Percentiles rank a stretch among this genome's conserved stretches.
These are phyloP conservation scores for Helianthus tuberosus DNA, from an alignment of 129 eudicot genomes.

Conservation along the genomic window DNA sequence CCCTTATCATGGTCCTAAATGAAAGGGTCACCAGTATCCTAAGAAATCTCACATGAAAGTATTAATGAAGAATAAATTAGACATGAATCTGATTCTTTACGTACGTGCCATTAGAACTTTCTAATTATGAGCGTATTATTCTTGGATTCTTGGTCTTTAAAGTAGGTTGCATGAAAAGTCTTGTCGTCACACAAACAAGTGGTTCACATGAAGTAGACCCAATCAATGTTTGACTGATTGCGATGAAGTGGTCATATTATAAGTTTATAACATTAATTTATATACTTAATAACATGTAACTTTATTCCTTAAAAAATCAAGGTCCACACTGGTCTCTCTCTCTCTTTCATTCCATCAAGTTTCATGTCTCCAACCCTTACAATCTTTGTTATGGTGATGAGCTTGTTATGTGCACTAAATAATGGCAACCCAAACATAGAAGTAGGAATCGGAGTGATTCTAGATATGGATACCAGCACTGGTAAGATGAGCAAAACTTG, in stretches of 20 bases:
- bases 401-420: background rate
- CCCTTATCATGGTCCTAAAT: background rate
- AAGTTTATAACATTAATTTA: too few species aligned
- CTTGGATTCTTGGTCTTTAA: background rate
- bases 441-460: conserved; percentile 5
- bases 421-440: background rate
- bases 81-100: background rate
- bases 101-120: background rate
- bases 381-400: background rate
- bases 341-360: background rate
- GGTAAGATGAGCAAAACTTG: conserved; percentile 5
- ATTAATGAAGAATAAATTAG: too few species aligned
- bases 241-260: background rate
- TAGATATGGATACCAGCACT: background rate
- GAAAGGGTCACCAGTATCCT: background rate
- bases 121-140: background rate
- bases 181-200: background rate
- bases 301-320: background rate
- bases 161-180: background rate
- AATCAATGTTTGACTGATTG: background rate
- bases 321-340: background rate
- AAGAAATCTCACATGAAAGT: background rate
- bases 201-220: background rate
- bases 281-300: too few species aligned
- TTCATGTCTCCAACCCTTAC: background rate